phyloP scores from a whole-genome alignment of 2,329 filamentous ascomycete species.

The Fusarium phyllophilum region DNA sequence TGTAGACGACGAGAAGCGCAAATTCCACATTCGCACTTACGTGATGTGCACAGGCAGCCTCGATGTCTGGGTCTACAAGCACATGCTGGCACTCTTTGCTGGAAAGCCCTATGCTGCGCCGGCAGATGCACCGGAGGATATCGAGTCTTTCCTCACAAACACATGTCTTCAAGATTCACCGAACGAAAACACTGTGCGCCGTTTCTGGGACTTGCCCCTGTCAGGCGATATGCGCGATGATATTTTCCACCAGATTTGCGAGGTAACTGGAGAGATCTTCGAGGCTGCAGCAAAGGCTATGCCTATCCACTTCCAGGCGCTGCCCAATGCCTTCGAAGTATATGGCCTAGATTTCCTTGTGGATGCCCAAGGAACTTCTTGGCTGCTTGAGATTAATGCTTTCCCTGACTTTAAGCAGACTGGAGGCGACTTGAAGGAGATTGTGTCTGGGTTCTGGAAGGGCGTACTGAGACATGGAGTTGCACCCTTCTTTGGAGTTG shows the following conservation, averaged over 20 bases:
- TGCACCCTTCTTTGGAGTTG: conserved; percentile 69
- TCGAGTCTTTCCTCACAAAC: conserved; percentile 89
- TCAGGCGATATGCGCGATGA: conserved; percentile 63
- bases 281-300: conserved; percentile 86
- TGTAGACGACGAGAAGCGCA: conserved; percentile 73
- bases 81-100: conserved; percentile 95
- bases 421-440: conserved; percentile 76
- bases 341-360: conserved; percentile 94
- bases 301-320: conserved; percentile 89
- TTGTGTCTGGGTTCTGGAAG: conserved; percentile 82
- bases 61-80: conserved; percentile 84
- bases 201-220: conserved; percentile 75
- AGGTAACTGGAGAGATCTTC: conserved; percentile 80
- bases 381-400: conserved; percentile 91
- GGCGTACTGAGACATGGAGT: conserved; percentile 76
- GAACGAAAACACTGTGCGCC: conserved; percentile 71
- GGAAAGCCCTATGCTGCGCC: conserved; percentile 77
- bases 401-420: conserved; percentile 98
- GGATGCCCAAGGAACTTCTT: conserved; percentile 70
- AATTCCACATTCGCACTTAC: conserved; percentile 96
- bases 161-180: conserved; percentile 83
- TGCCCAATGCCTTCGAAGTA: conserved; percentile 89
- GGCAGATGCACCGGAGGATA: conserved; percentile 58
- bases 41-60: conserved; percentile 83
- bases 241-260: conserved; percentile 80